Base-by-base conservation (phyloP, 805 yeast genomes). In the Starmerella khaoyaiensis region DNA sequence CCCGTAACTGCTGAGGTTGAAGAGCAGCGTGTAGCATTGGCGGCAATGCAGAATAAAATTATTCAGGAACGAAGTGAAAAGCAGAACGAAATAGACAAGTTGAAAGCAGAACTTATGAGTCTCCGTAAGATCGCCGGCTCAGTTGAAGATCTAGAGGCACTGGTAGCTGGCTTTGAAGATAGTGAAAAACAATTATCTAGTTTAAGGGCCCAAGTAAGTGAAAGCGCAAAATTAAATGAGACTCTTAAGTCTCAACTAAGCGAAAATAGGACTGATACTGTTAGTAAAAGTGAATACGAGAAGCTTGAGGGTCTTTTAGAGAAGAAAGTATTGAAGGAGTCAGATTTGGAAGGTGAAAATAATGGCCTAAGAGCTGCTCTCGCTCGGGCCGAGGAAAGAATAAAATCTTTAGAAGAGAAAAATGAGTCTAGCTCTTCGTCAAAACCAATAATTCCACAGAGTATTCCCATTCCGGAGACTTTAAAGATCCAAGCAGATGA, bases 31-130 rank as follows among this genome's bases (percentile, higher is more conserved):
- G 36, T 50, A 2, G 51, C 54, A 12, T 51, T 59, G 31, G 62
- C 62, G 4, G 56, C 55, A 16, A 50, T 57, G 47, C 61, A 59
- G 35, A 59, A 59, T 44, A 41, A 47, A 31, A 45, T 58, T 5
- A 54, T 58, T 8, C 50, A 51, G 32, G 59, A 55, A 23, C 39
- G 48, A 28, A 16, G 42, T 10, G 49, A 42, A 23, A 40, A 40
- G 35, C 43, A 41, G 21, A 42, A 45, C 23, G 47, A 47, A 33
- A 35, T 36, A 11, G 45, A 39, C 29, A 18, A 21, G 20, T 36
- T 40, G 34, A 28, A 36, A 31, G 42, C 40, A 23, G 52, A 51
- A 35, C 43, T 47, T 8, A 43, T 39, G 31, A 40, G 38, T 28
- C 36, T 46, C 21, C 44, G 45, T 24, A 33, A 32, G 32, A 39